phyloP scores from a whole-genome alignment of 164 flowering plant genomes.

The Warburgia ugandensis region DNA sequence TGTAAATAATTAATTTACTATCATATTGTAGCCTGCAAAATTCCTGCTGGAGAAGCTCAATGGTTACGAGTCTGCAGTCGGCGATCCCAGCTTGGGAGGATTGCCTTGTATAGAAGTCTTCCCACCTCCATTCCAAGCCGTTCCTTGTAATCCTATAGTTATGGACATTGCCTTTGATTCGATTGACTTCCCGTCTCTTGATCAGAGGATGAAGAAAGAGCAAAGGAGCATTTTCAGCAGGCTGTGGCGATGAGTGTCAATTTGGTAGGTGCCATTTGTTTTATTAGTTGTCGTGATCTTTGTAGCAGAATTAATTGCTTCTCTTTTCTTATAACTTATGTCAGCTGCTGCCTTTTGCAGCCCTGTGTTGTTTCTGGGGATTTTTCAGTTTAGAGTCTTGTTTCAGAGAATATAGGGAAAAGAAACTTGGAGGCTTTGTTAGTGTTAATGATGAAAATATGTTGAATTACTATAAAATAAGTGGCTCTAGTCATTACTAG shows the following conservation, averaged over 20 bases:
- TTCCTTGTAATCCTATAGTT: slow-evolving; percentile 86
- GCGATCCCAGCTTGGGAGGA: slow-evolving; percentile 48
- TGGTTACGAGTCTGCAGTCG: slow-evolving; percentile 71
- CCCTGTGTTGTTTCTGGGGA: too few relatives aligned
- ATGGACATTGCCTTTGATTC: slow-evolving; percentile 71
- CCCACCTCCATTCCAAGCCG: slow-evolving; percentile 80
- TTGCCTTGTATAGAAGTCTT: slow-evolving; percentile 57
- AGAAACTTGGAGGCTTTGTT: too few relatives aligned
- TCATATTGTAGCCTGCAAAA: slow-evolving; percentile 55
- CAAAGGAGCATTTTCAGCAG: slow-evolving; percentile 79
- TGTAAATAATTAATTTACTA: background rate
- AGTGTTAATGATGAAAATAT: too few relatives aligned
- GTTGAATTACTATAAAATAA: too few relatives aligned
- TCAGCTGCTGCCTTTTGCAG: too few relatives aligned
- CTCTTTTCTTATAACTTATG: too few relatives aligned
- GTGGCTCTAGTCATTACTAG: too few relatives aligned
- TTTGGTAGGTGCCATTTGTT: too few relatives aligned
- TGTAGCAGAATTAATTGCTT: too few relatives aligned
- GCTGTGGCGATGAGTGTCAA: slow-evolving; percentile 83
- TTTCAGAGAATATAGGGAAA: too few relatives aligned
- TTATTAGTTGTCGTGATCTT: too few relatives aligned
- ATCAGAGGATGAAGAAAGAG: slow-evolving; percentile 90
- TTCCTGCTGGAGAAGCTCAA: slow-evolving; percentile 80
- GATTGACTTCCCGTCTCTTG: slow-evolving; percentile 88
- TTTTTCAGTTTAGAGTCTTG: too few relatives aligned